Conservation (phyloP, 2,329 filamentous ascomycete species). For the Orbilia brochopaga region DNA sequence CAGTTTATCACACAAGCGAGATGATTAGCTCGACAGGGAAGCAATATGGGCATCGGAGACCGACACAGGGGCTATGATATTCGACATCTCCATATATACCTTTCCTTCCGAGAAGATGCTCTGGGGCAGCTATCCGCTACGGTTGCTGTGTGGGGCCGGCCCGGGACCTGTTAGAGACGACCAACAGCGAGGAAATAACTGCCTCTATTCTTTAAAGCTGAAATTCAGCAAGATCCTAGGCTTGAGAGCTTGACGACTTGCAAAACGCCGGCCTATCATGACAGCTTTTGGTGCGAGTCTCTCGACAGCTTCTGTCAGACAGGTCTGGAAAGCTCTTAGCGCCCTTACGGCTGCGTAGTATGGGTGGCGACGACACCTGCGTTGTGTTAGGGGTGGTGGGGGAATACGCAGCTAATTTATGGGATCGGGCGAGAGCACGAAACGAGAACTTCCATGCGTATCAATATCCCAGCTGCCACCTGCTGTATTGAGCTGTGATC, state of each 20-base stretch:
- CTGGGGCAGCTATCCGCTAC: neutral
- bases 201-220: no score
- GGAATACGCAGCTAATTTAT: neutral
- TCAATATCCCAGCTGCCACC: slow-evolving; percentile 21
- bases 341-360: no score
- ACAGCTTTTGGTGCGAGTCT: neutral
- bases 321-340: neutral
- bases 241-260: slow-evolving; percentile 1
- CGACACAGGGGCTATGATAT: slow-evolving; percentile 42
- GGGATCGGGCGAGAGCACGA: slow-evolving; percentile 6
- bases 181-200: no score
- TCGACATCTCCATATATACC: slow-evolving; percentile 24
- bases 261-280: slow-evolving; percentile 6
- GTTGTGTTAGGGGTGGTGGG: neutral
- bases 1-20: slow-evolving; percentile 44
- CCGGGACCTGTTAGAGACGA: no score
- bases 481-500: slow-evolving; percentile 27
- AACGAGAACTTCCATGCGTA: slow-evolving; percentile 41
- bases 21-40: slow-evolving; percentile 36
- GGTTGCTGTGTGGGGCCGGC: neutral
- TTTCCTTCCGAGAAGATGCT: slow-evolving; percentile 5
- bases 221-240: no score
- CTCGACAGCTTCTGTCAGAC: neutral
- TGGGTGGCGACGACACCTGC: neutral
- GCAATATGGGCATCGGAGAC: slow-evolving; percentile 15